Percentiles rank a stretch among this genome's conserved stretches.
These are phyloP conservation scores for Ceratocystis alfenasii DNA, from an alignment of 2,329 filamentous ascomycete species.

Conservation along the genomic window DNA sequence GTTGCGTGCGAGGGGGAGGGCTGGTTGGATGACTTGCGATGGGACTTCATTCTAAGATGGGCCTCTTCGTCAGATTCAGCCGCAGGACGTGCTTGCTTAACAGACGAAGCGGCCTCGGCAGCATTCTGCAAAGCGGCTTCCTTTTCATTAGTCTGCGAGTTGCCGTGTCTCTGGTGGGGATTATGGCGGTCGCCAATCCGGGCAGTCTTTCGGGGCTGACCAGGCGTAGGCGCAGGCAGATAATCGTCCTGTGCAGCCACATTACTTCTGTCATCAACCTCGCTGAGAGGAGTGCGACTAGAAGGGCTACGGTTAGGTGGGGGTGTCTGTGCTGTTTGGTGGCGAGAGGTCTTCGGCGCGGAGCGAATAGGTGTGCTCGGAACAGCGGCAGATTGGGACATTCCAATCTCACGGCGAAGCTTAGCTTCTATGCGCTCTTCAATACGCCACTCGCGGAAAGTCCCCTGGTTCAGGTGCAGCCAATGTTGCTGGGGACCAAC, in stretches of 20 bases:
- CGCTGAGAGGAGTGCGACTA: conserved; percentile 75
- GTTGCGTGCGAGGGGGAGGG: conserved; percentile 17
- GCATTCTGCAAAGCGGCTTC: conserved; percentile 41
- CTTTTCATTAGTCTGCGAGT: conserved; percentile 36
- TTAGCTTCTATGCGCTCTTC: conserved; percentile 70
- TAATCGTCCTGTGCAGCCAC: conserved; percentile 73
- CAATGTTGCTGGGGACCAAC: conserved; percentile 98
- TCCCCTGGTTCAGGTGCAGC: conserved; percentile 92
- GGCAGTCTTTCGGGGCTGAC: conserved; percentile 82
- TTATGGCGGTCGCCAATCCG: conserved; percentile 60
- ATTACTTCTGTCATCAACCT: conserved; percentile 70
- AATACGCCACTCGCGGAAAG: conserved; percentile 98
- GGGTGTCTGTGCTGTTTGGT: conserved; percentile 66
- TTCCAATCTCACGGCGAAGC: conserved; percentile 47
- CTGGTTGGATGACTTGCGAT: conserved; percentile 45
- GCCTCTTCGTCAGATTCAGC: conserved; percentile 61
- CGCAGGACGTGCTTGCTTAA: conserved; percentile 48
- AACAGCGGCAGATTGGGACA: conserved; percentile 31
- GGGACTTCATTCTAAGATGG: conserved; percentile 61
- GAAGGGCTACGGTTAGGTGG: conserved; percentile 68
- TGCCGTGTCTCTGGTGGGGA: conserved; percentile 51
- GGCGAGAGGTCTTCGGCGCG: conserved; percentile 50
- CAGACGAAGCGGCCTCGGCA: conserved; percentile 48
- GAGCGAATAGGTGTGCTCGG: conserved; percentile 51
- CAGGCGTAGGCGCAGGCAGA: conserved; percentile 85